A percentile compares a stretch with the other conserved stretches of the same genome.
Evolutionary conservation across 208 protist species (phyloP).

Genomic region (Eutreptiella sp.): DNA sequence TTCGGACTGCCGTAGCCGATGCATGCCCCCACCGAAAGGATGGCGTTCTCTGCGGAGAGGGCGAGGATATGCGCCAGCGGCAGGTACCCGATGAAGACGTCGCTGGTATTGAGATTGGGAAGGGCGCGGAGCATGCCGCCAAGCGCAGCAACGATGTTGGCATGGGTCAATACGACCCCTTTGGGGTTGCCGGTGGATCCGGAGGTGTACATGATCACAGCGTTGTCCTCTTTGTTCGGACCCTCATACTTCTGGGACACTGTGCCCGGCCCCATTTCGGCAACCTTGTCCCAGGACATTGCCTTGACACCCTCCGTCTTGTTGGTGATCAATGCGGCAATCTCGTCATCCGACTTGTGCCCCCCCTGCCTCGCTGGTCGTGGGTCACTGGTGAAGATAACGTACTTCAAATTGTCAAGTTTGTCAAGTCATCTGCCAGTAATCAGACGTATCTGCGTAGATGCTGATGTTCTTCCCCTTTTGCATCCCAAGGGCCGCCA

Average conservation of each 20-base stretch:
- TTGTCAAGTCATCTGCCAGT: slow-evolving; percentile 10
- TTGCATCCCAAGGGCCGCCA: slow-evolving; percentile 3
- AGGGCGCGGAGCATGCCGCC: too few relatives aligned
- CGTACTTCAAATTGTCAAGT: slow-evolving; percentile 38
- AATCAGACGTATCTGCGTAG: slow-evolving; percentile 13
- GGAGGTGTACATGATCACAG: slow-evolving; percentile 79
- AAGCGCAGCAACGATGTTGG: slow-evolving; percentile 49
- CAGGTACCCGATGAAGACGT: slow-evolving; percentile 62
- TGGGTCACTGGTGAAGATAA: slow-evolving; percentile 50
- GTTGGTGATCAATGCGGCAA: too few relatives aligned
- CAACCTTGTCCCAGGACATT: slow-evolving; percentile 50
- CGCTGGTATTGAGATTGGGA: slow-evolving; percentile 21
- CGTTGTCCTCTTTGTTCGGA: slow-evolving; percentile 79
- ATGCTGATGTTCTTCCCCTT: slow-evolving; percentile 6
- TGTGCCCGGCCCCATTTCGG: slow-evolving; percentile 30
- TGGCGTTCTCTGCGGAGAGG: slow-evolving; percentile 44
- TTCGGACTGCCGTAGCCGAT: slow-evolving; percentile 49
- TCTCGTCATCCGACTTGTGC: too few relatives aligned
- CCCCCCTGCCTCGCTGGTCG: slow-evolving; percentile 34
- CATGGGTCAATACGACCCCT: slow-evolving; percentile 70
- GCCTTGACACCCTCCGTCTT: slow-evolving; percentile 29
- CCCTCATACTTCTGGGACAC: too few relatives aligned
- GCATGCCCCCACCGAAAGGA: slow-evolving; percentile 42
- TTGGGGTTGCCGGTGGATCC: slow-evolving; percentile 67
- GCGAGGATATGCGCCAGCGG: slow-evolving; percentile 68